phyloP scores from a whole-genome alignment of 768 basidiomycete genomes.

The Tricholomella constricta region DNA sequence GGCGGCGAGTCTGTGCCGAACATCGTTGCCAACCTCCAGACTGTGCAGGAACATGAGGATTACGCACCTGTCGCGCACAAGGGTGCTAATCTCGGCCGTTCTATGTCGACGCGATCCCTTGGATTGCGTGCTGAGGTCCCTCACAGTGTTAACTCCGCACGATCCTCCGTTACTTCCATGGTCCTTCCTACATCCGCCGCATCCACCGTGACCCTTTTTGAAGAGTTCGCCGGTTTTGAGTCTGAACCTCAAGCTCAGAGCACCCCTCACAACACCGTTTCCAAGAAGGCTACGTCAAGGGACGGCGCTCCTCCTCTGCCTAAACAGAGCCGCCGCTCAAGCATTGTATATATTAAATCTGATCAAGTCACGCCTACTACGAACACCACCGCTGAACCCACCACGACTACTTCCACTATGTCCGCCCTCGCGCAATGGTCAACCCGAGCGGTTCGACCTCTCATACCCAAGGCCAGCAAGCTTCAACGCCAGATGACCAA shows the following conservation, averaged over 20 bases:
- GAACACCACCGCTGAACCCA: constrained; percentile 22
- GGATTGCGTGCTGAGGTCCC: constrained; percentile 56
- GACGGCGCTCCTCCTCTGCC: constrained; percentile 39
- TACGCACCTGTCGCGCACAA: constrained; percentile 8
- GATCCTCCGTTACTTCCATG: constrained; percentile 47
- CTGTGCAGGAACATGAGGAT: constrained; percentile 45
- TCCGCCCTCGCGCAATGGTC: constrained; percentile 48
- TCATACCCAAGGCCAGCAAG: constrained; percentile 55
- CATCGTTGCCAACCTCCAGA: constrained; percentile 32
- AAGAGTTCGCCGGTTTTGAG: constrained; percentile 46
- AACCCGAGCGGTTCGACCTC: constrained; percentile 51
- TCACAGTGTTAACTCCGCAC: constrained; percentile 48
- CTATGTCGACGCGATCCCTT: constrained; percentile 44
- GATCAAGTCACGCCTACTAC: constrained; percentile 39
- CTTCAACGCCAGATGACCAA: constrained; percentile 44
- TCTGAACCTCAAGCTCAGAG: constrained; percentile 60
- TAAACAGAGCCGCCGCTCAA: constrained; percentile 48
- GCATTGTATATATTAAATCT: constrained; percentile 67
- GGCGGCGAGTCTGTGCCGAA: constrained; percentile 43
- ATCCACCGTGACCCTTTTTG: constrained; percentile 64
- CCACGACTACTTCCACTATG: constrained; percentile 32
- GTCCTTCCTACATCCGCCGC: constrained; percentile 53
- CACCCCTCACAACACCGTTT: constrained; percentile 57
- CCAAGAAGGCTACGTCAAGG: constrained; percentile 32
- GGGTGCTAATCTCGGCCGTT: constrained; percentile 29